Percentiles rank a stretch among this genome's conserved stretches.
Conservation (phyloP, 768 basidiomycete genomes). For the Xanthoconium purpureum region DNA sequence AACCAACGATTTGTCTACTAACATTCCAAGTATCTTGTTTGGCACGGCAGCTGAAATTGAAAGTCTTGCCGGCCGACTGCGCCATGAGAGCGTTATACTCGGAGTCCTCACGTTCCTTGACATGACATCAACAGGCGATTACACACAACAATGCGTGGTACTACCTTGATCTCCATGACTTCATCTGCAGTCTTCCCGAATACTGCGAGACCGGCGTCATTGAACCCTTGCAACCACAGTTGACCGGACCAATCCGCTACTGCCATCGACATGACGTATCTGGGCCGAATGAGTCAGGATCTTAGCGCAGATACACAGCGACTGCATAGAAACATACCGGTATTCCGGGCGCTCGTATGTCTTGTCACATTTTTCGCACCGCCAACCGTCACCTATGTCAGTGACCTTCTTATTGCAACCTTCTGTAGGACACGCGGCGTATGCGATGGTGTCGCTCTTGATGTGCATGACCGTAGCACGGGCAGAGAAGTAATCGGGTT, state of each 20-base stretch:
- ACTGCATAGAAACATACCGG: slow-evolving; percentile 50
- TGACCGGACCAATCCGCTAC: slow-evolving; percentile 89
- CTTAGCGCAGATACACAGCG: not conserved
- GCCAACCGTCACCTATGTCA: slow-evolving; percentile 67
- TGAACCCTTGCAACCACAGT: slow-evolving; percentile 93
- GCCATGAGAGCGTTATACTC: slow-evolving; percentile 59
- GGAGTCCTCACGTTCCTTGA: slow-evolving; percentile 56
- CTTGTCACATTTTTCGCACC: slow-evolving; percentile 90
- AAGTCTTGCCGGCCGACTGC: slow-evolving; percentile 64
- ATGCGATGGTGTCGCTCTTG: slow-evolving; percentile 75
- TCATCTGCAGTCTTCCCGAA: slow-evolving; percentile 81
- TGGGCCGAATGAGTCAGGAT: slow-evolving; percentile 24
- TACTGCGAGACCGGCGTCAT: slow-evolving; percentile 78
- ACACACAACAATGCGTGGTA: not conserved
- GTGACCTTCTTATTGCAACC: slow-evolving; percentile 90
- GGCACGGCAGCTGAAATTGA: slow-evolving; percentile 82
- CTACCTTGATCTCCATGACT: slow-evolving; percentile 68
- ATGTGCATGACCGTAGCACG: slow-evolving; percentile 87
- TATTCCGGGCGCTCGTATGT: slow-evolving; percentile 69
- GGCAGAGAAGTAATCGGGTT: slow-evolving; percentile 73
- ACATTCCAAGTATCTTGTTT: slow-evolving; percentile 87
- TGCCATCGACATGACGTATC: slow-evolving; percentile 81
- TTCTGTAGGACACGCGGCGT: slow-evolving; percentile 82
- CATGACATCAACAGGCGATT: not conserved
- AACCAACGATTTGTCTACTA: slow-evolving; percentile 26